Evolutionary conservation across 768 basidiomycete species (phyloP), one percentile per base, ranked within the genome.

Genomic region (Psilocybe azurescens): DNA sequence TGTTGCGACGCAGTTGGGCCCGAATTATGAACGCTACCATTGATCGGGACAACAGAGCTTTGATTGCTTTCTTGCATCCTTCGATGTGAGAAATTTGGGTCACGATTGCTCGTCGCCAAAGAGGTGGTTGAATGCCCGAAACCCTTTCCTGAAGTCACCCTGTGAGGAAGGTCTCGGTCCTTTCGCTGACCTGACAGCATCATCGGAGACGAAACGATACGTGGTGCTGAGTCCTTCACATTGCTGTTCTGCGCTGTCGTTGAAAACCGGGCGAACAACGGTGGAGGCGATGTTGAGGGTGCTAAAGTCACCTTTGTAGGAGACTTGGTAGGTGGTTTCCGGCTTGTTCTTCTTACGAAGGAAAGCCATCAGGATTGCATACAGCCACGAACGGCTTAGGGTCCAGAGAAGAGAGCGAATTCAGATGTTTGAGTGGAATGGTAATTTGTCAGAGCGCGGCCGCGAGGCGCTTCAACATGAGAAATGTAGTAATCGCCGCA

Each of bases 331-430:
- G 71, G 39, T 63, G 61, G 61, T n/a, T 49, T 61, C 59, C 39
- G 75, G 75, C 56, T 71, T 83, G 10, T 67, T 62, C 69, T 83
- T 84, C 77, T 76, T 85, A 76, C 82, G 85, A 72, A 86, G 77
- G 75, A 86, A 85, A 70, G 82, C 80, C 85, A 86, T 86, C 72
- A 74, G 72, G 30, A 8, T 38, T 33, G 46, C 56, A 65, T 61
- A 61, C 54, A 59, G 20, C 54, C 59, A 60, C 29, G 18, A 13
- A 32, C 24, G 41, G n/a, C 7, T n/a, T 46, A 16, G 32, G 16
- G 10, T 30, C 4, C 33, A 36, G 30, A 32, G 13, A 20, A 18
- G 39, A 56, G 13, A 20, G 28, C 6, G 20, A 2, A 14, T 18
- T 28, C n/a, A 39, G 58, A 39, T 54, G 51, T 20, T n/a, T 49